Percentiles rank a stretch among this genome's conserved stretches.
Conservation (phyloP, 257 asterid genomes). For the Leptodermis oblonga region DNA sequence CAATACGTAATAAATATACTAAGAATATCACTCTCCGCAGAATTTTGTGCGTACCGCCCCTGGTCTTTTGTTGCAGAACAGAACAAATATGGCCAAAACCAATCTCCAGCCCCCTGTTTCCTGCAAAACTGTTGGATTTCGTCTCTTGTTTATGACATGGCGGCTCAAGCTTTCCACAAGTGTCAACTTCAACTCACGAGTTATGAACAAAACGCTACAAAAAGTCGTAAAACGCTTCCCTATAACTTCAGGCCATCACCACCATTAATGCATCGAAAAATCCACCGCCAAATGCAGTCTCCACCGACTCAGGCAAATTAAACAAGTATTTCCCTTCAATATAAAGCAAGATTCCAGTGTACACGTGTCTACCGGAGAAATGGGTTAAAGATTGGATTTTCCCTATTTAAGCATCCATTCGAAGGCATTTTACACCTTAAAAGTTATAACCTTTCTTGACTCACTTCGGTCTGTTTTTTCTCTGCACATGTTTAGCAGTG, state of each 20-base stretch:
- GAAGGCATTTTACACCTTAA: no score
- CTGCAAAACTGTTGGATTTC: not conserved
- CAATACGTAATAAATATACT: no score
- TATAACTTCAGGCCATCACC: no score
- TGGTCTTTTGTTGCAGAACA: not conserved
- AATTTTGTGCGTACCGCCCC: conserved; percentile 8
- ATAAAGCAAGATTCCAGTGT: not conserved
- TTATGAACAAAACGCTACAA: not conserved
- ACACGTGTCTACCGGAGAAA: not conserved
- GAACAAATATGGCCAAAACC: not conserved
- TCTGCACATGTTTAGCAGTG: no score
- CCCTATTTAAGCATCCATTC: not conserved
- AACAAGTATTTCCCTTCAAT: not conserved
- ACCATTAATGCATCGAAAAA: not conserved
- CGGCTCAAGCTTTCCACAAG: not conserved
- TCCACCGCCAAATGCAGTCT: not conserved
- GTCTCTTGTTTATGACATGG: not conserved
- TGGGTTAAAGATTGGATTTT: no score
- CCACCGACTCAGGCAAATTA: no score
- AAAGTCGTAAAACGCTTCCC: no score
- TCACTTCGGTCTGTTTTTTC: no score
- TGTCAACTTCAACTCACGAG: not conserved
- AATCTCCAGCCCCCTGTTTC: conserved; percentile 3
- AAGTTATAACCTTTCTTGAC: no score
- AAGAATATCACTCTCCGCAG: no score